Percentiles rank a stretch among this genome's conserved stretches.
Conservation (phyloP, 2,329 filamentous ascomycete genomes). For the Phoma sp. region DNA sequence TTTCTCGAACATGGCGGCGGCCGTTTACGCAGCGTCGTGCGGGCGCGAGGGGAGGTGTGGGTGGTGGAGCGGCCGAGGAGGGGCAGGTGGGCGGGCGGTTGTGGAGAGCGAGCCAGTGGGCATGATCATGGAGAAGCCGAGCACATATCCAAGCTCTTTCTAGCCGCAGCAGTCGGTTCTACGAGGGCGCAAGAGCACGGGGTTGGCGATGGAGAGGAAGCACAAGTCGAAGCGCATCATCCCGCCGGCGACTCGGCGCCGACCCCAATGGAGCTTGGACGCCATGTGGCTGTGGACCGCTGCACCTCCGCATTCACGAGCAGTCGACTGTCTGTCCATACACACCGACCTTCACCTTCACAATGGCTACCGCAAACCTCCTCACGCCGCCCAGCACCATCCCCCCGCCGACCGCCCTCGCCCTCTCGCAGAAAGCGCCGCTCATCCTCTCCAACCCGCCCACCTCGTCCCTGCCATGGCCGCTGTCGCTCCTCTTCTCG, state of each 20-base stretch:
- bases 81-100: slow-evolving; percentile 22
- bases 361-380: slow-evolving; percentile 46
- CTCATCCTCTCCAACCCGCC: slow-evolving; percentile 47
- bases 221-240: slow-evolving; percentile 9
- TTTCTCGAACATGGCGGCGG: slow-evolving; percentile 87
- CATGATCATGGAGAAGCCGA: slow-evolving; percentile 37
- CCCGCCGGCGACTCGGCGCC: slow-evolving; percentile 2
- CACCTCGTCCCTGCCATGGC: slow-evolving; percentile 55
- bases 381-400: slow-evolving; percentile 50
- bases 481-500: slow-evolving; percentile 58
- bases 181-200: slow-evolving; percentile 3
- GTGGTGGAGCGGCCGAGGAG: slow-evolving; percentile 7
- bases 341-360: not conserved
- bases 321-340: too few relatives aligned
- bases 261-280: slow-evolving; percentile 20
- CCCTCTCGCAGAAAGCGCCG: slow-evolving; percentile 56
- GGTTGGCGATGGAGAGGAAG: not conserved
- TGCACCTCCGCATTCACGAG: slow-evolving; percentile 16
- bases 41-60: not conserved
- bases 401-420: slow-evolving; percentile 50
- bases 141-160: slow-evolving; percentile 5
- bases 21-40: slow-evolving; percentile 16
- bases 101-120: slow-evolving; percentile 34
- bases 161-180: not conserved
- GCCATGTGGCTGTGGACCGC: not conserved